phyloP scores from a whole-genome alignment of 768 basidiomycete genomes.

The Kwoniella newhampshirensis region DNA sequence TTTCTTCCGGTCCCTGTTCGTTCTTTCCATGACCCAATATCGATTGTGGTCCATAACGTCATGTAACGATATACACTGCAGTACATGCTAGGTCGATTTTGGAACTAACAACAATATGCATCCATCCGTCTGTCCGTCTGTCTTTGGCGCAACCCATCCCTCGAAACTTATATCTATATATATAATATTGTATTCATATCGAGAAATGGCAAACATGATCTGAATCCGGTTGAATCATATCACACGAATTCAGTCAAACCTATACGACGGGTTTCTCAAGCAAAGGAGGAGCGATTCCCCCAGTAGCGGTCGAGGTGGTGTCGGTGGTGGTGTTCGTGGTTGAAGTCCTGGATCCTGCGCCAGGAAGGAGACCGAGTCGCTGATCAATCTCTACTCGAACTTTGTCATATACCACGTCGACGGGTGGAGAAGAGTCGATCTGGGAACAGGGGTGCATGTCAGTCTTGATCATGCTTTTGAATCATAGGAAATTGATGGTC shows the following conservation, averaged over 20 bases:
- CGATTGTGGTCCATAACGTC: background rate
- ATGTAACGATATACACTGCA: background rate
- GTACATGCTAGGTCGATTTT: too few relatives aligned
- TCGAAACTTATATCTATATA: too few relatives aligned
- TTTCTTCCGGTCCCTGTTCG: too few relatives aligned
- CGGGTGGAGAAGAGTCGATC: constrained; percentile 57
- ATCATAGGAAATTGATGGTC: too few relatives aligned
- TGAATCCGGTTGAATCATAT: too few relatives aligned
- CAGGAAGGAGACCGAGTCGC: constrained; percentile 52
- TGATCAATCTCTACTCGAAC: constrained; percentile 62
- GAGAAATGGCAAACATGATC: background rate
- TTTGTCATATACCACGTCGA: constrained; percentile 70
- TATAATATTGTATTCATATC: background rate
- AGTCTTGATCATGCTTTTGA: constrained; percentile 1
- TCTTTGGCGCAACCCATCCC: too few relatives aligned
- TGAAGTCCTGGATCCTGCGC: too few relatives aligned
- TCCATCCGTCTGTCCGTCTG: too few relatives aligned
- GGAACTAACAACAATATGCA: too few relatives aligned
- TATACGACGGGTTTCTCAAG: too few relatives aligned
- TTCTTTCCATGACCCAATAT: background rate
- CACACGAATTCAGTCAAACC: too few relatives aligned
- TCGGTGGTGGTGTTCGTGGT: background rate
- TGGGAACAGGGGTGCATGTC: constrained; percentile 13
- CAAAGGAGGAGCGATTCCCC: background rate
- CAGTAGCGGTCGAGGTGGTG: background rate